These are phyloP conservation scores for Blepharisma japonicum DNA, from an alignment of 73 alveolate species.

Conservation along the genomic window DNA sequence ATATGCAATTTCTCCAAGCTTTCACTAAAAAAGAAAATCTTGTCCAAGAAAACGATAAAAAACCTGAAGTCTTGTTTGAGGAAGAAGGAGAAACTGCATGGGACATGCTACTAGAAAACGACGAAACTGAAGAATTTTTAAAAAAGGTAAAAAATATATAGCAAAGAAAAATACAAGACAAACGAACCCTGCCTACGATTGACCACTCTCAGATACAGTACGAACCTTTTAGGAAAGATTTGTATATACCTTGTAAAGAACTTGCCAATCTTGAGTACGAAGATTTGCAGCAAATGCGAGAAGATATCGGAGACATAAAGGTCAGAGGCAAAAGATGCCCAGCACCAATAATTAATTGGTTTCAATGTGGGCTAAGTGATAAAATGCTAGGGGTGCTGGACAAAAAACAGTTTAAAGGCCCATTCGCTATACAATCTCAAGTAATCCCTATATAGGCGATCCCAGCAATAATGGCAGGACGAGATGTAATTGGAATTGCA, in stretches of 20 bases:
- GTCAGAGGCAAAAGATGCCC: conserved; percentile 95
- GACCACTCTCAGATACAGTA: conserved; percentile 74
- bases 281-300: conserved; percentile 82
- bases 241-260: conserved; percentile 93
- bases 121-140: conserved; percentile 77
- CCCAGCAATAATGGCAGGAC: conserved; percentile 97
- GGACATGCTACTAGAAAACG: conserved; percentile 74
- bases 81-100: conserved; percentile 84
- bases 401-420: conserved; percentile 75
- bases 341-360: conserved; percentile 90
- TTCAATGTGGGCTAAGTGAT: conserved; percentile 91
- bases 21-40: conserved; percentile 39
- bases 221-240: conserved; percentile 82
- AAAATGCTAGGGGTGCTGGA: conserved; percentile 78
- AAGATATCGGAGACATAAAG: conserved; percentile 83
- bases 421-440: conserved; percentile 94
- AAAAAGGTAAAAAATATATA: conserved; percentile 76
- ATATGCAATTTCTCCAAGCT: conserved; percentile 40
- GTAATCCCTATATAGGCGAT: conserved; percentile 44
- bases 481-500: conserved; percentile 98
- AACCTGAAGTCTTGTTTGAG: conserved; percentile 53
- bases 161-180: conserved; percentile 69
- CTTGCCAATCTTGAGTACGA: conserved; percentile 77
- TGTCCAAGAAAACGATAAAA: conserved; percentile 22
- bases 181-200: conserved; percentile 31